Evolutionary conservation across 2,329 filamentous ascomycete genomes (phyloP), one percentile per base, ranked within the genome.

Genomic region (Ceratocystis colombiana): DNA sequence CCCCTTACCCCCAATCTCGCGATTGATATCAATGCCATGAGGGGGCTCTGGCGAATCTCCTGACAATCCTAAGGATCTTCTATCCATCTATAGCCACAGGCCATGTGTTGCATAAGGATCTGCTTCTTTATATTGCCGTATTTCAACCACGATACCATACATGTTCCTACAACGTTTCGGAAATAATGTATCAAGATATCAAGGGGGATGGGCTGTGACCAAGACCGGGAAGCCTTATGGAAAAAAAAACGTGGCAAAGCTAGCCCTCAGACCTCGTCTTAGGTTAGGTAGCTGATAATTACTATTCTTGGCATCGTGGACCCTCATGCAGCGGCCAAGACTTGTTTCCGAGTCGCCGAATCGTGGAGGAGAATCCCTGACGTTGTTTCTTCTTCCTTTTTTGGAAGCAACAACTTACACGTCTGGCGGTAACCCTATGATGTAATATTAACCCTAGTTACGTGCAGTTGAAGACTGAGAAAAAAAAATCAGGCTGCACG

Each of bases 161-260:
- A n/a, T 53, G 48, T 25, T 53, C 6, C 48, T 6, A 22, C n/a
- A 22, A n/a, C 7, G 48, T 53, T 53, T 57, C 53, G 30, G 53
- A 33, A 33, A 28, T 10, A n/a, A 5, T 8, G n/a, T 20, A 53
- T 41, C 10, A 41, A 41, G 12, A 41, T 12, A 15, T 12, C 10
- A 41, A 12, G 37, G 37, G 10, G 10, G 37, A 41, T 1, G 37
- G 37, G 3, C 37, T 41, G 4, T 41, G 37, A 41, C 10, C 10
- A 41, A 15, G 37, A 15, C 3, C 37, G 6, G 1, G 0, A 33
- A 33, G 5, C 6, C 30, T 33, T 7, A 0, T 7, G 0, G 30
- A 33, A 33, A 7, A 28, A 28, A 37, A 41, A 41, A 41, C 37
- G 37, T 41, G 37, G 37, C 37, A 41, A 15, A 41, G 37, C 12